phyloP scores from a whole-genome alignment of 345 rosid genomes.

The Gossypium longicalyx region DNA sequence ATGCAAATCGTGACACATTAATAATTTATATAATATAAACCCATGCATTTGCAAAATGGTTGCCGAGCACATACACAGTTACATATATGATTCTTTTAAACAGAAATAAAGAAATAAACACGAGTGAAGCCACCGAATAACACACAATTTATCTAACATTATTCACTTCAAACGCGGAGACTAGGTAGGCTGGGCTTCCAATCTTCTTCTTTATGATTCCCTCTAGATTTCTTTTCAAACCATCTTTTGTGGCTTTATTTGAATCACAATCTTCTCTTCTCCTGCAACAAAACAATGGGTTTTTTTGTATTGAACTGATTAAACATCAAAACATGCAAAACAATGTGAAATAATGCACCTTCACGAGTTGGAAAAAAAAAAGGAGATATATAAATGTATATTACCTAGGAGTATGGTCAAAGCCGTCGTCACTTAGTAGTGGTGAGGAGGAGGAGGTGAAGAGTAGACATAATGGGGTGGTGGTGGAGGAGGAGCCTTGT shows the following conservation, averaged over 20 bases:
- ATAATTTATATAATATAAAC: background rate
- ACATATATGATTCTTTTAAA: background rate
- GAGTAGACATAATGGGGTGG: constrained; percentile 26
- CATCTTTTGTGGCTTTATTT: constrained; percentile 1
- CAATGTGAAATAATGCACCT: background rate
- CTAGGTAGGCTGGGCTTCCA: background rate
- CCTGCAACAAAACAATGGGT: background rate
- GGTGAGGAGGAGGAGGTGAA: constrained; percentile 56
- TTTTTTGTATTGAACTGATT: background rate
- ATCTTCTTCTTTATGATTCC: background rate
- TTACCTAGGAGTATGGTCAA: background rate
- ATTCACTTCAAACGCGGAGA: background rate
- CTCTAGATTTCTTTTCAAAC: background rate
- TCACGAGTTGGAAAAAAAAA: background rate
- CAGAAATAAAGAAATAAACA: background rate
- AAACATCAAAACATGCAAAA: background rate
- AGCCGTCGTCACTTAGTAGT: constrained; percentile 34
- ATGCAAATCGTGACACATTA: too few species aligned
- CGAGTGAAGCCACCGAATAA: background rate
- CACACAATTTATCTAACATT: background rate
- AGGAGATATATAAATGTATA: background rate
- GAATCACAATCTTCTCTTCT: background rate
- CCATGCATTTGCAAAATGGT: background rate
- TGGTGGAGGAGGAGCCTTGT: constrained; percentile 4
- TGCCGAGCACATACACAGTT: background rate